These are phyloP conservation scores for Sistotremastrum niveocremeum DNA, from an alignment of 768 basidiomycete species.

Conservation along the genomic window DNA sequence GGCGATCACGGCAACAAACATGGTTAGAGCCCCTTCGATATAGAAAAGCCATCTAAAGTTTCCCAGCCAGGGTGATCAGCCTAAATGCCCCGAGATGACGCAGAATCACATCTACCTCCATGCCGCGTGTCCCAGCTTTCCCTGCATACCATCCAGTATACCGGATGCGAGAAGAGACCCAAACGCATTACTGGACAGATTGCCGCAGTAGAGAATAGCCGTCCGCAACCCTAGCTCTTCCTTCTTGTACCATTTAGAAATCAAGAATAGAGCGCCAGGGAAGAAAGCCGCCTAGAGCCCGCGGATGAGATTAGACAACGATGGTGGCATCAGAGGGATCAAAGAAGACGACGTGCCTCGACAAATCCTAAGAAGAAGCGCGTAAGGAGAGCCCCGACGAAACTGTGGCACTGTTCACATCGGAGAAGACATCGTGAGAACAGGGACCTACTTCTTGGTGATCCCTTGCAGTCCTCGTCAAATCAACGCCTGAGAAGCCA, in stretches of 20 bases:
- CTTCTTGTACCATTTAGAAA: slow-evolving; percentile 63
- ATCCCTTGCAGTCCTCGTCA: slow-evolving; percentile 18
- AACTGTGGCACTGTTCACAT: slow-evolving; percentile 26
- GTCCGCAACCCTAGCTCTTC: slow-evolving; percentile 57
- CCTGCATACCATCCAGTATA: slow-evolving; percentile 61
- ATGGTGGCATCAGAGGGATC: slow-evolving; percentile 6
- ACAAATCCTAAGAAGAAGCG: slow-evolving; percentile 69
- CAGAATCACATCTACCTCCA: slow-evolving; percentile 43
- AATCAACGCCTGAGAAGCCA: slow-evolving; percentile 19
- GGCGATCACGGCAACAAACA: slow-evolving; percentile 30
- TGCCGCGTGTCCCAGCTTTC: slow-evolving; percentile 48
- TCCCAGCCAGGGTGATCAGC: slow-evolving; percentile 1
- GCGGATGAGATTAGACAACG: slow-evolving; percentile 4
- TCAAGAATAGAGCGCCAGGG: slow-evolving; percentile 49
- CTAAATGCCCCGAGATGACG: neutral
- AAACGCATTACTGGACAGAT: slow-evolving; percentile 70
- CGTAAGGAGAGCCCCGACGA: slow-evolving; percentile 46
- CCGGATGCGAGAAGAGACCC: slow-evolving; percentile 67
- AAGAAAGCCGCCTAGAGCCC: slow-evolving; percentile 47
- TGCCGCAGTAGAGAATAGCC: slow-evolving; percentile 57
- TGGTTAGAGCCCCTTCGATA: slow-evolving; percentile 31
- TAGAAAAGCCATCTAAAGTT: slow-evolving; percentile 34
- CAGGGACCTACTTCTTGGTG: slow-evolving; percentile 22
- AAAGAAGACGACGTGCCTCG: slow-evolving; percentile 16
- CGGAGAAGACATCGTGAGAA: neutral